A percentile compares a stretch with the other conserved stretches of the same genome.
Evolutionary conservation across 2,329 filamentous ascomycete genomes (phyloP).

Genomic region (Colletotrichum euphorbiae): DNA sequence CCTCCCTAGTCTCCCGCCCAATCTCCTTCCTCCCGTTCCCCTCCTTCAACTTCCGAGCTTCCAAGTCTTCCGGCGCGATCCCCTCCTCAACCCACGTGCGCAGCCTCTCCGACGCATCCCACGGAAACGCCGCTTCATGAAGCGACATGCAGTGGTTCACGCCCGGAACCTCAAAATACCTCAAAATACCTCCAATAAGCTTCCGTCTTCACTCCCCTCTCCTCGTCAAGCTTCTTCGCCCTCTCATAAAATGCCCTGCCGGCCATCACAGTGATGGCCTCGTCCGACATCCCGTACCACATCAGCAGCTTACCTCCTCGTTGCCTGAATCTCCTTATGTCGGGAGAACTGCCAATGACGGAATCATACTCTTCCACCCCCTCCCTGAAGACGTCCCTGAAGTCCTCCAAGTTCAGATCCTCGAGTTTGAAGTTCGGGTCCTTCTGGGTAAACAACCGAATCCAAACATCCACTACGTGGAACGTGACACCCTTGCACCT

Average conservation of each 20-base stretch:
- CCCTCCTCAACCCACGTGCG: conserved; percentile 68
- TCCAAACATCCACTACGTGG: too few species aligned
- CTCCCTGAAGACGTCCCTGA: conserved; percentile 25
- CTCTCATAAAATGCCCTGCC: too few species aligned
- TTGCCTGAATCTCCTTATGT: conserved; percentile 45
- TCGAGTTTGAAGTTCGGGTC: too few species aligned
- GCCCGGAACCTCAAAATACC: conserved; percentile 63
- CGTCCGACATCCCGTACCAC: too few species aligned
- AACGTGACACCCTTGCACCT: too few species aligned
- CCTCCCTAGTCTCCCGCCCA: neutral
- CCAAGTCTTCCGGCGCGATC: conserved; percentile 52
- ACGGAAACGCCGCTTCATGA: neutral
- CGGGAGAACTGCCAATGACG: conserved; percentile 45
- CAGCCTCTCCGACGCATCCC: conserved; percentile 1
- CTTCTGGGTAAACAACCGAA: too few species aligned
- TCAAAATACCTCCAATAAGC: conserved; percentile 52
- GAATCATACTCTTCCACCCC: conserved; percentile 40
- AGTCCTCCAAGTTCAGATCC: too few species aligned
- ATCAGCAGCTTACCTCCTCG: conserved; percentile 2
- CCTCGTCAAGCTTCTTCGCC: neutral
- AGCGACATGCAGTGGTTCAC: conserved; percentile 59
- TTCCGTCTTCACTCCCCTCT: neutral
- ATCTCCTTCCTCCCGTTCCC: neutral
- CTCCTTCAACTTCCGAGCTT: neutral
- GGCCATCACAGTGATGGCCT: too few species aligned